phyloP scores from a whole-genome alignment of 169 alveolate species.

The Plasmodium sp. region DNA sequence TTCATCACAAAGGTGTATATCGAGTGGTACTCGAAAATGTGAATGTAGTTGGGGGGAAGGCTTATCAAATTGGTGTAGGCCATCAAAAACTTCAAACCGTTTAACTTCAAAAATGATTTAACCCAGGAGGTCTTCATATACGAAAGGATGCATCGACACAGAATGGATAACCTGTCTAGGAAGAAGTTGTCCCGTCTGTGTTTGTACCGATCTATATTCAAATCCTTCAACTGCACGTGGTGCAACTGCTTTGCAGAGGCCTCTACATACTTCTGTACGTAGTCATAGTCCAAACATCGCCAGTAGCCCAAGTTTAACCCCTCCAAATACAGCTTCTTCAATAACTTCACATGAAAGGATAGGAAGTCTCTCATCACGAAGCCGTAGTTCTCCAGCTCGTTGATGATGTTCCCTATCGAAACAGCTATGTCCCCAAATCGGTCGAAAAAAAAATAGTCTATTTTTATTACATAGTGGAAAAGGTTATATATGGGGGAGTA shows the following conservation, averaged over 20 bases:
- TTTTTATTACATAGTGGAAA: slow-evolving; percentile 77
- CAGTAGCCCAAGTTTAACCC: slow-evolving; percentile 58
- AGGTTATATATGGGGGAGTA: slow-evolving; percentile 78
- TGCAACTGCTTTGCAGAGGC: slow-evolving; percentile 1
- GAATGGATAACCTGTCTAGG: slow-evolving; percentile 51
- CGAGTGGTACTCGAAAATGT: slow-evolving; percentile 64
- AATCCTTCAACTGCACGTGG: slow-evolving; percentile 36
- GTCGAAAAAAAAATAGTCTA: slow-evolving; percentile 84
- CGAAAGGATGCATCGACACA: slow-evolving; percentile 56
- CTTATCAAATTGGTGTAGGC: slow-evolving; percentile 19
- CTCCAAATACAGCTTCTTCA: slow-evolving; percentile 42
- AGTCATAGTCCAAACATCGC: slow-evolving; percentile 53
- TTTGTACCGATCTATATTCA: slow-evolving; percentile 56
- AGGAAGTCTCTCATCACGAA: slow-evolving; percentile 51
- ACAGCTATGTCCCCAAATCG: slow-evolving; percentile 87
- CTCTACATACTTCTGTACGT: slow-evolving; percentile 65
- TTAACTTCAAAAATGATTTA: slow-evolving; percentile 29
- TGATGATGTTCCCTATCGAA: slow-evolving; percentile 78
- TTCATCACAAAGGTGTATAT: slow-evolving; percentile 39
- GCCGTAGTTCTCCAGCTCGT: slow-evolving; percentile 71
- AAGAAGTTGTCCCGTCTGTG: slow-evolving; percentile 51
- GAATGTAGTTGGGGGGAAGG: slow-evolving; percentile 58
- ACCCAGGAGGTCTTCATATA: slow-evolving; percentile 72
- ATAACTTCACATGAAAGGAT: slow-evolving; percentile 38
- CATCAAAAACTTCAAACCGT: slow-evolving; percentile 62